These are phyloP conservation scores for Castanea crenata DNA, from an alignment of 306 rosid genomes.

Conservation along the genomic window DNA sequence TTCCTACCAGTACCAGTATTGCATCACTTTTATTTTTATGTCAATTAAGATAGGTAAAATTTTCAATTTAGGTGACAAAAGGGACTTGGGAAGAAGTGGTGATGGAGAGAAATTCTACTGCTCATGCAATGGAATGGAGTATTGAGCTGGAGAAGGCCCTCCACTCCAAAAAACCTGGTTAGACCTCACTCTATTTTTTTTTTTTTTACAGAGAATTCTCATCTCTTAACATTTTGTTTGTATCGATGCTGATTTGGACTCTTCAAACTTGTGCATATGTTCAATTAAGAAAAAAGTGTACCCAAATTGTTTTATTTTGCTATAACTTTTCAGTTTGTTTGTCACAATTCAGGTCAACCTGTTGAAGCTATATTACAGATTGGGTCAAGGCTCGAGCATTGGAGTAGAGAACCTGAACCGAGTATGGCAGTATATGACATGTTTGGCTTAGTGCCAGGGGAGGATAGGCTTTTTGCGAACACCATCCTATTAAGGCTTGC, in stretches of 20 bases:
- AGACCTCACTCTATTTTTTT: background rate
- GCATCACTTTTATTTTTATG: too few relatives aligned
- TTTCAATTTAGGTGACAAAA: too few relatives aligned
- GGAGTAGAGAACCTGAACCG: slow-evolving; percentile 63
- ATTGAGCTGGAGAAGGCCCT: slow-evolving; percentile 78
- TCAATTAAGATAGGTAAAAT: too few relatives aligned
- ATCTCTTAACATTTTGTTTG: background rate
- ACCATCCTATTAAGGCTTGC: slow-evolving; percentile 76
- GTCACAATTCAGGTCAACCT: slow-evolving; percentile 34
- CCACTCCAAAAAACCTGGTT: slow-evolving; percentile 61
- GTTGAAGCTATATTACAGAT: slow-evolving; percentile 50
- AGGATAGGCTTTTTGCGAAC: slow-evolving; percentile 72
- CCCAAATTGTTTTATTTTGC: background rate
- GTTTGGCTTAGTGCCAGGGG: slow-evolving; percentile 66
- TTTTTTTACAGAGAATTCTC: background rate
- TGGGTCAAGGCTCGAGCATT: slow-evolving; percentile 51
- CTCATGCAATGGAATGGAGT: slow-evolving; percentile 82
- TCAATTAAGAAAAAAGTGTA: background rate
- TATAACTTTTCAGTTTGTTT: background rate
- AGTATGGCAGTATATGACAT: slow-evolving; percentile 40
- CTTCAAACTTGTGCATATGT: background rate
- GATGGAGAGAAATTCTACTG: slow-evolving; percentile 59
- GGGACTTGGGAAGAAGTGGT: too few relatives aligned
- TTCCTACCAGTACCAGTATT: too few relatives aligned
- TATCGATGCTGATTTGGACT: background rate